A percentile compares a stretch with the other conserved stretches of the same genome.
Conservation (phyloP, 257 asterid species). For the Handroanthus guayacan region DNA sequence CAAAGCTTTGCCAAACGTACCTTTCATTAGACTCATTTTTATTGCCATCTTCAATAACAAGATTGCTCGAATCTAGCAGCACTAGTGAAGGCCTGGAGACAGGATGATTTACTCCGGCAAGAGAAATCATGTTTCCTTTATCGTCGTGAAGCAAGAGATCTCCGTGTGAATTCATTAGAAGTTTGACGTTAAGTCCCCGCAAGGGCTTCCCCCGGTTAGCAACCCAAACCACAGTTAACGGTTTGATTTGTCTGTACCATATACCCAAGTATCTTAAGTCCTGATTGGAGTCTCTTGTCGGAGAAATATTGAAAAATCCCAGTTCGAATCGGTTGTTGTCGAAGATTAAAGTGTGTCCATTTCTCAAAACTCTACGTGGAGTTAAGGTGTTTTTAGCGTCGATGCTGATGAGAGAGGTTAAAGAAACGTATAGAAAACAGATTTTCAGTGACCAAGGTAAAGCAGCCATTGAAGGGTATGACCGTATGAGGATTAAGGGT, state of each 20-base stretch:
- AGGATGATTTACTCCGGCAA: slow-evolving; percentile 5
- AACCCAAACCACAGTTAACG: slow-evolving; percentile 48
- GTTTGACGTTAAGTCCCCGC: slow-evolving; percentile 16
- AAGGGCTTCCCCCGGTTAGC: slow-evolving; percentile 46
- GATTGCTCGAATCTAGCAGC: slow-evolving; percentile 55
- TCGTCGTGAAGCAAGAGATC: slow-evolving; percentile 27
- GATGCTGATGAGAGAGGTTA: background rate
- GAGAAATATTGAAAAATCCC: slow-evolving; percentile 41
- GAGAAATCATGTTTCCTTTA: background rate
- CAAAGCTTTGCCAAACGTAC: slow-evolving; percentile 57
- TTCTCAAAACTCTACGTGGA: slow-evolving; percentile 23
- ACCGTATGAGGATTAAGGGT: background rate
- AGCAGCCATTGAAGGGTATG: slow-evolving; percentile 35
- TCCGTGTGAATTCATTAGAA: slow-evolving; percentile 22
- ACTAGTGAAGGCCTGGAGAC: slow-evolving; percentile 26
- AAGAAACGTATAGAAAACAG: slow-evolving; percentile 17
- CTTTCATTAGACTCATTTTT: background rate
- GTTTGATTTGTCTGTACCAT: slow-evolving; percentile 40
- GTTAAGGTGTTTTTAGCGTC: slow-evolving; percentile 20
- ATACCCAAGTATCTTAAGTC: slow-evolving; percentile 39
- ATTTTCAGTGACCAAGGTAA: slow-evolving; percentile 6
- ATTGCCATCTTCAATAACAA: slow-evolving; percentile 26
- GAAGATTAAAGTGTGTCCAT: slow-evolving; percentile 42
- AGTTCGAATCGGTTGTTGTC: slow-evolving; percentile 44
- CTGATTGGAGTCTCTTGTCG: background rate